Percentiles rank a stretch among this genome's conserved stretches.
Evolutionary conservation across 192 early-diverging fungal species (phyloP).

Genomic region (Coemansia sp.): DNA sequence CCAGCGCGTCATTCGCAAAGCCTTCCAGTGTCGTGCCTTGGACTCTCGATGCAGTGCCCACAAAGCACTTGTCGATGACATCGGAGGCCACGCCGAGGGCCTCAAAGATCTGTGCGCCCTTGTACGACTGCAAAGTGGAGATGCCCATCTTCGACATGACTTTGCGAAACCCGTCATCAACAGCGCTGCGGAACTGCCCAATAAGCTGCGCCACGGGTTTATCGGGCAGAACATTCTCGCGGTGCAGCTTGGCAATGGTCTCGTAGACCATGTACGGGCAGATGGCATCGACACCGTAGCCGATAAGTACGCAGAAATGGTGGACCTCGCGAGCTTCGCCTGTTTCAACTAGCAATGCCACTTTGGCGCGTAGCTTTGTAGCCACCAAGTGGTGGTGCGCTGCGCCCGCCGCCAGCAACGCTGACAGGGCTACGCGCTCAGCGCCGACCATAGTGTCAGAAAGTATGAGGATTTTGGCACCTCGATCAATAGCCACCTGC

Average conservation of each 20-base stretch:
- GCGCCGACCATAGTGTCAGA: constrained; percentile 67
- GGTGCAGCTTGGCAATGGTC: constrained; percentile 83
- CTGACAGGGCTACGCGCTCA: constrained; percentile 77
- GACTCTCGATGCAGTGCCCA: constrained; percentile 93
- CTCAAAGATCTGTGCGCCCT: constrained; percentile 99
- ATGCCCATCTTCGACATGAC: constrained; percentile 99
- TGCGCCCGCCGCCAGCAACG: constrained; percentile 84
- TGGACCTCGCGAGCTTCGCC: constrained; percentile 95
- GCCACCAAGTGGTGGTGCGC: constrained; percentile 93
- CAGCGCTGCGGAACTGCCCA: constrained; percentile 81
- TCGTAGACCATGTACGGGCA: constrained; percentile 93
- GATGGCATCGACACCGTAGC: constrained; percentile 94
- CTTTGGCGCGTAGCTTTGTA: constrained; percentile 81
- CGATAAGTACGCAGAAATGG: constrained; percentile 91
- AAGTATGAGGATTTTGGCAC: constrained; percentile 79
- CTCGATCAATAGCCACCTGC: constrained; percentile 70
- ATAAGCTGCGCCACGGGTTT: constrained; percentile 65
- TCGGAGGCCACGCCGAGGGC: constrained; percentile 85
- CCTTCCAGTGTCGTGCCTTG: constrained; percentile 79
- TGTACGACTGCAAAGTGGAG: constrained; percentile 95
- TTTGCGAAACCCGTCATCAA: constrained; percentile 94
- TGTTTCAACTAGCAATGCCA: constrained; percentile 86
- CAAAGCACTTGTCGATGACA: constrained; percentile 89
- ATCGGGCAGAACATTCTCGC: constrained; percentile 67
- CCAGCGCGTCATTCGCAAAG: constrained; percentile 84